Base-by-base conservation (phyloP, 768 basidiomycete species). In the Boletus reticulatus region DNA sequence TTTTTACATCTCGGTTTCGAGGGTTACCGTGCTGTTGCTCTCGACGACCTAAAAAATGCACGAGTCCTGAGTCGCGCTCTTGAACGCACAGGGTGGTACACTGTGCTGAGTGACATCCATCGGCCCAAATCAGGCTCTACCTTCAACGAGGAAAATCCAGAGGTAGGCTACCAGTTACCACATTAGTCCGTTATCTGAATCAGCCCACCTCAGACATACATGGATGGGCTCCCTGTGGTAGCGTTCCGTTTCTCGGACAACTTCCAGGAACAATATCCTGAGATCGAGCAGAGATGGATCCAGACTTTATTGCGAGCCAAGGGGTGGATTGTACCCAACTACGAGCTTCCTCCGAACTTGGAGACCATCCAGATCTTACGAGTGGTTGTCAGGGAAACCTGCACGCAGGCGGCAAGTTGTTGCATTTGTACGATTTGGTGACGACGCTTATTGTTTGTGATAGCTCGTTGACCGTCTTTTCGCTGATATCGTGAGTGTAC, bases 391-490 rank as follows among this genome's bases (percentile, higher is more conserved):
- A 74, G 80, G 55, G 84, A 85, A 71, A 81, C 74, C 45, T 70
- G 80, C 60, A 75, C 78, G 13, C 81, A 83, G 52, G 74, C 77
- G 45, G 78, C 80, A 56, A 55, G 70, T 75, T 52, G 69, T 12
- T 65, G 13, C 66, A 19, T 62, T 54, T 39, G 50, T 53, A 34
- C 46, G 43, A 13, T 52, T 69, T 60, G 45, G 62, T 67, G 17
- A 65, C 68, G 36, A 55, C 68, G 61, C 24, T 74, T 64, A 60
- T 62, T 63, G 11, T 27, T 31, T 24, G 41, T 12, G 48, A 72
- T 39, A 86, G 80, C 75, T 88, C 49, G 59, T 86, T 43, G 84
- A 87, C 58, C 78, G 83, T 52, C 78, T 94, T 22, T 71, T 93
- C 20, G 71, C 72, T 3, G 91, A 94, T 56, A 74, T 93, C 44